phyloP scores from a whole-genome alignment of 805 yeast species.

The Kazachstania taianensis region DNA sequence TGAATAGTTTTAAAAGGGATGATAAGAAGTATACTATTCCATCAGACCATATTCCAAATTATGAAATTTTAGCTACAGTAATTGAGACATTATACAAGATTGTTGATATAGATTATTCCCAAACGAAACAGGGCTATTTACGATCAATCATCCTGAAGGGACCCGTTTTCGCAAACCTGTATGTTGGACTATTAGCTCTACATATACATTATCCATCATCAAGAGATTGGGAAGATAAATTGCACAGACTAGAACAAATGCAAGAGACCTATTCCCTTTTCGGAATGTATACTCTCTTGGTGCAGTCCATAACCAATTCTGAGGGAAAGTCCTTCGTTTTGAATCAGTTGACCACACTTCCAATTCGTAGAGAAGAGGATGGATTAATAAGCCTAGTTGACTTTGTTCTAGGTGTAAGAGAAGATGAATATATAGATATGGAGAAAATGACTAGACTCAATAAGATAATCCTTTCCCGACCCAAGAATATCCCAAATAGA shows the following conservation, averaged over 20 bases:
- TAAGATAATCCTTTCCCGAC: slow-evolving; percentile 54
- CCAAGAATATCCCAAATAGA: slow-evolving; percentile 36
- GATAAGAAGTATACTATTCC: slow-evolving; percentile 17
- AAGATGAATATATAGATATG: slow-evolving; percentile 50
- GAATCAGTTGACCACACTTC: slow-evolving; percentile 41
- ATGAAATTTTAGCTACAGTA: slow-evolving; percentile 10
- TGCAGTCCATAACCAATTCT: slow-evolving; percentile 39
- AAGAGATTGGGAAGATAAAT: slow-evolving; percentile 17
- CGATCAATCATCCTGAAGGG: slow-evolving; percentile 45
- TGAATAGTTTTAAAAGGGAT: slow-evolving; percentile 37
- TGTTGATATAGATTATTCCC: slow-evolving; percentile 9
- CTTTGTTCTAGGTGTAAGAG: slow-evolving; percentile 66
- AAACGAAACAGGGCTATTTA: slow-evolving; percentile 18
- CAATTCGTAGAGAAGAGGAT: slow-evolving; percentile 44
- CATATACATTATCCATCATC: slow-evolving; percentile 17
- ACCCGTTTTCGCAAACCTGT: slow-evolving; percentile 53
- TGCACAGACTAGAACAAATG: slow-evolving; percentile 29
- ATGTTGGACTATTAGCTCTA: slow-evolving; percentile 37
- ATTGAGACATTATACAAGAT: slow-evolving; percentile 16
- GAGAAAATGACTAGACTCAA: slow-evolving; percentile 59
- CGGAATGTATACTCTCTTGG: slow-evolving; percentile 47
- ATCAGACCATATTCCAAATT: slow-evolving; percentile 8
- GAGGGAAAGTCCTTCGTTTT: slow-evolving; percentile 41
- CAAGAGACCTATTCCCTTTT: slow-evolving; percentile 64
- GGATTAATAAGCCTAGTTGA: slow-evolving; percentile 73